phyloP scores from a whole-genome alignment of 352 stramenopile genomes.

The Pythium oligandrum region DNA sequence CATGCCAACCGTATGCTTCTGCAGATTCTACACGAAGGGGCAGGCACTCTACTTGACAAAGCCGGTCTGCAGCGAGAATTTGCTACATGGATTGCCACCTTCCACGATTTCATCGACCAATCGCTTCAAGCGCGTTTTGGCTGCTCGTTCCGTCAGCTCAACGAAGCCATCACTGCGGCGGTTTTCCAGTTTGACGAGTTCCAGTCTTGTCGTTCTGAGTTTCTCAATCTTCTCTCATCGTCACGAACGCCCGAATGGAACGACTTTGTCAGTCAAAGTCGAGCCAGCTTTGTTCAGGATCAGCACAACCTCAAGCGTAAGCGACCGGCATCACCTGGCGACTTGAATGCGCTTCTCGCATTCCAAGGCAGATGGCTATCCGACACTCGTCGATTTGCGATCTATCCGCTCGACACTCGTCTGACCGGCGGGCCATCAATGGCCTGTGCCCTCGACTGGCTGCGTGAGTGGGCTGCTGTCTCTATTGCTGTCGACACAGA shows the following conservation, averaged over 20 bases:
- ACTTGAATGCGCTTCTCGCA: background rate
- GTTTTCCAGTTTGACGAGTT: conserved; percentile 14
- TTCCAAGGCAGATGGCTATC: conserved; percentile 5
- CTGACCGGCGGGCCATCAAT: conserved; percentile 3
- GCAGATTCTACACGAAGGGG: conserved; percentile 4
- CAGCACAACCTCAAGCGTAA: conserved; percentile 5
- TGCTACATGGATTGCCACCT: background rate
- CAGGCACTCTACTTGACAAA: conserved; percentile 1
- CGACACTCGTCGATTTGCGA: conserved; percentile 7
- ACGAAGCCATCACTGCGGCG: conserved; percentile 11
- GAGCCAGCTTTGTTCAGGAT: conserved; percentile 1
- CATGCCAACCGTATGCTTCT: conserved; percentile 5
- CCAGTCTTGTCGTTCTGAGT: conserved; percentile 1
- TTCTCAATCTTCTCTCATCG: conserved; percentile 12
- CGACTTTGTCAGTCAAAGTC: conserved; percentile 9
- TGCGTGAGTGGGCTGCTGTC: conserved; percentile 13
- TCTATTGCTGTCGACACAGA: conserved; percentile 18
- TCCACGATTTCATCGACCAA: conserved; percentile 9
- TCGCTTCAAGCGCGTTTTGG: conserved; percentile 6
- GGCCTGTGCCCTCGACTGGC: conserved; percentile 8
- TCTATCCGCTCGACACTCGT: background rate
- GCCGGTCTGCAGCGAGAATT: conserved; percentile 3
- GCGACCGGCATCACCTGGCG: background rate
- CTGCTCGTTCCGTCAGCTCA: conserved; percentile 4
- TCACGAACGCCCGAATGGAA: conserved; percentile 8